Evolutionary conservation across 75 land plant genomes (phyloP).

Genomic region (Pinus tabuliformis): DNA sequence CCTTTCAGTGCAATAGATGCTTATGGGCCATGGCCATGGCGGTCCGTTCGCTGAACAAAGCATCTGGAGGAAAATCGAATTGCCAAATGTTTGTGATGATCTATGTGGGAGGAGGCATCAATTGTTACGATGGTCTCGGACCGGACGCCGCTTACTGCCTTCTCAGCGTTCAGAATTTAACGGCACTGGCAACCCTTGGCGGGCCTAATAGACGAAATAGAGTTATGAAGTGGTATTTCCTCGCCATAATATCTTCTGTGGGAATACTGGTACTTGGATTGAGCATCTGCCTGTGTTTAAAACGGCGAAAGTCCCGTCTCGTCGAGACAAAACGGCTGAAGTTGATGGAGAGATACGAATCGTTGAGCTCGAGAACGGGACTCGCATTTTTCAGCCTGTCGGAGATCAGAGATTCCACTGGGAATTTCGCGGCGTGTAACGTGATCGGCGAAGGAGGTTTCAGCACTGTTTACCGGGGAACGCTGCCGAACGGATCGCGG

Average conservation of each 20-base stretch:
- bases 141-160: slow-evolving; percentile 1
- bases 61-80: too few species aligned
- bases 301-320: not conserved
- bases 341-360: not conserved
- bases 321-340: not conserved
- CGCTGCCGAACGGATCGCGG: slow-evolving; percentile 20
- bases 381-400: not conserved
- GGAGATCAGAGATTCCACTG: slow-evolving; percentile 8
- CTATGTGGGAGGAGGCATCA: slow-evolving; percentile 2
- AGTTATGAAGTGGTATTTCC: not conserved
- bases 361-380: not conserved
- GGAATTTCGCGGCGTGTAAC: slow-evolving; percentile 18
- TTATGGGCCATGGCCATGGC: not conserved
- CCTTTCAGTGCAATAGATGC: not conserved
- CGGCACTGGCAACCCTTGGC: not conserved
- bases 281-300: not conserved
- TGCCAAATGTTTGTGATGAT: not conserved
- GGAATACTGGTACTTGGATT: not conserved
- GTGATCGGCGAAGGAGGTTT: slow-evolving; percentile 52
- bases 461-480: slow-evolving; percentile 38
- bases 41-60: not conserved
- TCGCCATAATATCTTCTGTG: not conserved
- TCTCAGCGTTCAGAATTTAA: not conserved
- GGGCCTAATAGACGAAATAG: not conserved
- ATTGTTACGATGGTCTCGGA: not conserved